phyloP scores from a whole-genome alignment of 106 monocot species.

The Platanthera guangdongensis region DNA sequence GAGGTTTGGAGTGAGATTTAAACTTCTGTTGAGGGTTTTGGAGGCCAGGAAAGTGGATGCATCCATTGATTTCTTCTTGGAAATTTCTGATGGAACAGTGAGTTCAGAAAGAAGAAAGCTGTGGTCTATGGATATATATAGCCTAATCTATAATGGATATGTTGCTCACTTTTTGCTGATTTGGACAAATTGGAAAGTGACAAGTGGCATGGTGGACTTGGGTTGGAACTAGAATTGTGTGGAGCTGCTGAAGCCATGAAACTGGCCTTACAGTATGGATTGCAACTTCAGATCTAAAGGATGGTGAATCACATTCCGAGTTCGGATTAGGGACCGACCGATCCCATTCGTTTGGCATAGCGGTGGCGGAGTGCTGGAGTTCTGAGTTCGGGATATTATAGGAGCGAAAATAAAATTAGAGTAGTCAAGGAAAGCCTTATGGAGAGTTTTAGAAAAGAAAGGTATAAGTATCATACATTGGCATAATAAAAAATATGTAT shows the following conservation, averaged over 20 bases:
- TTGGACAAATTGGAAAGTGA: neutral
- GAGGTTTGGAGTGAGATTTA: constrained; percentile 16
- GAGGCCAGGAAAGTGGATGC: constrained; percentile 54
- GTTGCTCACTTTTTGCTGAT: neutral
- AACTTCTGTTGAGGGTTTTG: constrained; percentile 41
- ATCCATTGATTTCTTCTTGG: constrained; percentile 33
- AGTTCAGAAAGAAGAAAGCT: neutral
- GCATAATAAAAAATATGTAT: no score
- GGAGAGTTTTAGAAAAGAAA: no score
- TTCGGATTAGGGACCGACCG: no score
- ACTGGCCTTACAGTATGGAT: neutral
- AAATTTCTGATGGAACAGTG: neutral
- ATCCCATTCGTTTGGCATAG: no score
- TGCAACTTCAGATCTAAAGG: neutral
- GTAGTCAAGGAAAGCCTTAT: no score
- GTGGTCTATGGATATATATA: neutral
- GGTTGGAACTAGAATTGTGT: neutral
- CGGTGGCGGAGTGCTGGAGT: no score
- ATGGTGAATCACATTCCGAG: no score
- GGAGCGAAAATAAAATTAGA: no score
- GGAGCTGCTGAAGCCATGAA: neutral
- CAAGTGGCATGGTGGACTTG: neutral
- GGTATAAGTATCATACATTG: no score
- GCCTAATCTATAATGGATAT: neutral
- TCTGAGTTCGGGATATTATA: no score